Evolutionary conservation across 1,139 yeast genomes (phyloP), one percentile per base, ranked within the genome.

Genomic region (Geotrichum candidum): DNA sequence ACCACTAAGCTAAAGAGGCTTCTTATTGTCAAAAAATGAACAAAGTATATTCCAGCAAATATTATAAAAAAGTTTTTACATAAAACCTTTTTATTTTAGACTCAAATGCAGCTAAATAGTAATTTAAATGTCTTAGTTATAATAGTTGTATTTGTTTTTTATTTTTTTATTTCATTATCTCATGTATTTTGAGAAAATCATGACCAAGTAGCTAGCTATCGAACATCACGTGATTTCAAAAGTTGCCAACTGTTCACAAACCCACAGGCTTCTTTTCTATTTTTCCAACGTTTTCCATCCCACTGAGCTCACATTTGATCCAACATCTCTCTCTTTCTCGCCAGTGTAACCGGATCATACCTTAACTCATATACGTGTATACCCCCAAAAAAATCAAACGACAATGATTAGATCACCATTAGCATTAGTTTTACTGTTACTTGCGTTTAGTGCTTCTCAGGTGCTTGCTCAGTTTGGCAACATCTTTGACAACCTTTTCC

Each of bases 401-500:
- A 33, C 38, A 33, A 33, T 33, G 38, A 33, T 33, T 33, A 33
- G 1, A 33, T 33, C 38, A 33, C 38, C 38, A 33, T 33, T 33
- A 33, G 38, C 11, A 33, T 33, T 33, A 9, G 38, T 33, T 7
- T 33, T 33, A 33, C 38, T 33, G 38, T 11, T 33, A 33, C 38
- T 33, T 33, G 38, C 38, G 38, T 11, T 33, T 33, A 33, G 38
- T 33, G 38, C 11, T 11, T 7, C 38, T 33, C 38, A 33, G 11
- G 38, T 33, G 38, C 11, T 33, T 33, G 73, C 72, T 4, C 73
- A 70, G 63, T 70, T 70, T 62, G 73, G 72, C n/a, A 66, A 68
- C 62, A 63, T 76, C 31, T 76, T 76, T 58, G 77, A 75, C 55
- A 76, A 76, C 31, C 63, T 76, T 66, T 74, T 76, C 64, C 63